Evolutionary conservation across 2,329 filamentous ascomycete genomes (phyloP).

Genomic region (Pseudocercospora vitis): DNA sequence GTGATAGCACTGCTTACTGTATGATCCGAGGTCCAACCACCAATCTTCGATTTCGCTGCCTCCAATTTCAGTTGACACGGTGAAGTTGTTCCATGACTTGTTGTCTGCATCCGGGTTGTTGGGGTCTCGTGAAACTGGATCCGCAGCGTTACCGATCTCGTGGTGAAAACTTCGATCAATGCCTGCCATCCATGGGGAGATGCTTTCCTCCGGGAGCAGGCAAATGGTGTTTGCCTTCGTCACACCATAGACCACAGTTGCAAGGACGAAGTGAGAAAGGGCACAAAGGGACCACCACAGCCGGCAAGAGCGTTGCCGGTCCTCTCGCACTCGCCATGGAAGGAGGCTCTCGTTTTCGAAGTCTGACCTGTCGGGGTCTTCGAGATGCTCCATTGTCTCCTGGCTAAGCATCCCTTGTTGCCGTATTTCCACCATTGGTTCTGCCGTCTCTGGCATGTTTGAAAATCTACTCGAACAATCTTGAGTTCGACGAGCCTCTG

Average conservation of each 20-base stretch:
- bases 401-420: too few species aligned
- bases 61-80: not conserved
- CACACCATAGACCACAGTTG: not conserved
- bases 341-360: too few species aligned
- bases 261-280: not conserved
- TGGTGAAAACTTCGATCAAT: not conserved
- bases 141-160: not conserved
- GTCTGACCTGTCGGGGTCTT: too few species aligned
- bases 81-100: constrained; percentile 3
- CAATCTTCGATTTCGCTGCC: constrained; percentile 1
- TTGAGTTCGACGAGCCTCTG: too few species aligned
- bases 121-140: not conserved
- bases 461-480: too few species aligned
- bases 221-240: not conserved
- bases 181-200: not conserved
- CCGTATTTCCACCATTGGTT: too few species aligned
- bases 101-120: too few species aligned
- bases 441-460: too few species aligned
- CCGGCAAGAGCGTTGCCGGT: too few species aligned
- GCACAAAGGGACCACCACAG: not conserved
- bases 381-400: too few species aligned
- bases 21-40: constrained; percentile 3
- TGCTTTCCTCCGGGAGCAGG: not conserved
- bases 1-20: not conserved
- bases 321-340: too few species aligned